These are phyloP conservation scores for Acacia concinna DNA, from an alignment of 331 rosid genomes.

Conservation along the genomic window DNA sequence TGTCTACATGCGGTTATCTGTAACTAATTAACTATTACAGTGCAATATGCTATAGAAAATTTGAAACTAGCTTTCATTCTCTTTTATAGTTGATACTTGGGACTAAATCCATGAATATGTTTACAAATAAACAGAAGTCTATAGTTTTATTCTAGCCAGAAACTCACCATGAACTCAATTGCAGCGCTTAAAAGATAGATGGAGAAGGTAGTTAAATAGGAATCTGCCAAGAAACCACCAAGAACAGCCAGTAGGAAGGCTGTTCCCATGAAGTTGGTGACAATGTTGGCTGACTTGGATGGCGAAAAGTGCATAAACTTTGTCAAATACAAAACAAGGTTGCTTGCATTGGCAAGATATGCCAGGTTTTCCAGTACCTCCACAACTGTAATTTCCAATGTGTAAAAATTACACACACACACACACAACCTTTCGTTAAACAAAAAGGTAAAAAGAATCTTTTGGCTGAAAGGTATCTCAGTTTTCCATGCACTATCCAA, in stretches of 20 bases:
- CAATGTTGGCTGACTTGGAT: constrained; percentile 66
- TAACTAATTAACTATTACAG: not conserved
- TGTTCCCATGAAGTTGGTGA: constrained; percentile 91
- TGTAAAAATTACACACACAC: constrained; percentile 17
- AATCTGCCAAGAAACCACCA: constrained; percentile 83
- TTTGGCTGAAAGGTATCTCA: not conserved
- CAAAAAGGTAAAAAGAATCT: not conserved
- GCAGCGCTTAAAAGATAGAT: constrained; percentile 73
- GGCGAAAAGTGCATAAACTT: constrained; percentile 81
- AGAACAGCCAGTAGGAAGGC: constrained; percentile 83
- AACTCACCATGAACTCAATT: constrained; percentile 68
- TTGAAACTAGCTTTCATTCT: not conserved
- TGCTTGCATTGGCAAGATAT: constrained; percentile 84
- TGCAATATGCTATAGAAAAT: not conserved
- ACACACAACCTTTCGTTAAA: not conserved
- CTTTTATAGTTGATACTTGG: not conserved
- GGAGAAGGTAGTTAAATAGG: constrained; percentile 67
- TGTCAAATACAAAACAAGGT: constrained; percentile 71
- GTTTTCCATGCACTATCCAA: not conserved
- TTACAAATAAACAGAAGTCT: not conserved
- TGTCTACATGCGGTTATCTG: not conserved
- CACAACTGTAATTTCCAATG: constrained; percentile 44
- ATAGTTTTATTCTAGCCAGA: not conserved
- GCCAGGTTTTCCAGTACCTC: constrained; percentile 90
- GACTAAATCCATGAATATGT: constrained; percentile 22